Evolutionary conservation across 2,329 filamentous ascomycete species (phyloP), one percentile per base, ranked within the genome.

Genomic region (Colletotrichum sp.): DNA sequence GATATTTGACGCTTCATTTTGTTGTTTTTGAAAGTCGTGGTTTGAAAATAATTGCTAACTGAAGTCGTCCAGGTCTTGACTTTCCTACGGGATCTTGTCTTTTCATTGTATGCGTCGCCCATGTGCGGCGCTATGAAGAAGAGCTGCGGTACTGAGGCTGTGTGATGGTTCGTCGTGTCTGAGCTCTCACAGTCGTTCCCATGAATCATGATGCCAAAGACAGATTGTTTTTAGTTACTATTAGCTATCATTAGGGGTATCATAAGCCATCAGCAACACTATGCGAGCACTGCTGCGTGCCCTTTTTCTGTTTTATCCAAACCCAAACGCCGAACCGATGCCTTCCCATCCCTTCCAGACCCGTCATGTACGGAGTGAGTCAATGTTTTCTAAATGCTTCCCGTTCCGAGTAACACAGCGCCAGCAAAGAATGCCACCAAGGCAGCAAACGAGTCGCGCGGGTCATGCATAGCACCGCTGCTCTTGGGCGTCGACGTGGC

Each of bases 401-500:
- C 64, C 18, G 34, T 16, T 16, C 74, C 66, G 3, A 75, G n/a
- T 30, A 62, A 26, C 21, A 61, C 24, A 0, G 62, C 65, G 77
- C 75, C 30, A 34, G 63, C 16, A 80, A 82, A 21, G 77, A 76
- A 7, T 79, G 80, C 16, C 79, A 78, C 26, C 79, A 82, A 56
- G 73, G 77, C 65, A 73, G 56, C 56, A 26, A 74, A 38, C 21
- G 73, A 69, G 38, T 70, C 43, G 12, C 43, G 48, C 13, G 75
- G 56, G 12, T 56, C 24, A 3, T 36, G 21, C 5, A 13, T 56
- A 3, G 21, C 8, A 7, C 48, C 63, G 14, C 56, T 63, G 38
- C 68, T 75, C 52, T 81, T 77, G 6, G 84, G 82, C 24, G 83
- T 84, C 68, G 78, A 77, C 6, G 84, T 85, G 9, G 84, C 84